Evolutionary conservation across 331 rosid species (phyloP).

Genomic region (Quercus tomentella): DNA sequence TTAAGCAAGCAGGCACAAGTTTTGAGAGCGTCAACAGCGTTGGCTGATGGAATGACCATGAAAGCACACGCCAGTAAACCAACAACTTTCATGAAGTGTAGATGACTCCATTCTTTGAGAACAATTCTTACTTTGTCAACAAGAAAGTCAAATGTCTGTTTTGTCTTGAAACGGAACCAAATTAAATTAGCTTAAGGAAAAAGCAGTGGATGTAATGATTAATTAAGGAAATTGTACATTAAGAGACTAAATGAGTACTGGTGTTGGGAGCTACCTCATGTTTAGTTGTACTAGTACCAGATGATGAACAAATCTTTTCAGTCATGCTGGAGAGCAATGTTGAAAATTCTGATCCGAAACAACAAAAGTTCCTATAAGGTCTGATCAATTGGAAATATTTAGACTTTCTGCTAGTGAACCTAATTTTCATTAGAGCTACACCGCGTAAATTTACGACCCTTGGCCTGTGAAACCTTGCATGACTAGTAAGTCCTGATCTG

Average conservation of each 20-base stretch:
- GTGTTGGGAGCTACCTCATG: conserved; percentile 37
- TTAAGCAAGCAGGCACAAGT: conserved; percentile 89
- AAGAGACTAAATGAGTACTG: conserved; percentile 2
- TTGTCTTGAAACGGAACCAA: conserved; percentile 25
- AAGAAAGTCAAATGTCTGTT: conserved; percentile 18
- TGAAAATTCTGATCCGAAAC: conserved; percentile 28
- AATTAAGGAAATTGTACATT: background rate
- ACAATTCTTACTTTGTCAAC: conserved; percentile 20
- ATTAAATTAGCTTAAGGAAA: background rate
- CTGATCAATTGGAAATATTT: conserved; percentile 19
- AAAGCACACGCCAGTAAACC: conserved; percentile 52
- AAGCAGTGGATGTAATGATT: background rate
- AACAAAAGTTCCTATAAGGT: conserved; percentile 21
- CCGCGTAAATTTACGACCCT: conserved; percentile 30
- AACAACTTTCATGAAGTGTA: conserved; percentile 34
- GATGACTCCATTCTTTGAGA: conserved; percentile 48
- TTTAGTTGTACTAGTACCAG: conserved; percentile 12
- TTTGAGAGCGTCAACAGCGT: conserved; percentile 90
- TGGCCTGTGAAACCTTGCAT: conserved; percentile 31
- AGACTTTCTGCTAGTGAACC: conserved; percentile 32
- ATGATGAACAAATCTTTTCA: conserved; percentile 23
- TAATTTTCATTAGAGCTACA: conserved; percentile 33
- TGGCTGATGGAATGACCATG: conserved; percentile 69
- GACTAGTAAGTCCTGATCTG: conserved; percentile 27
- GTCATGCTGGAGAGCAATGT: conserved; percentile 23